Percentiles rank a stretch among this genome's conserved stretches.
These are phyloP conservation scores for Arabidopsis hybrid DNA, from an alignment of 441 rosid species.

Conservation along the genomic window DNA sequence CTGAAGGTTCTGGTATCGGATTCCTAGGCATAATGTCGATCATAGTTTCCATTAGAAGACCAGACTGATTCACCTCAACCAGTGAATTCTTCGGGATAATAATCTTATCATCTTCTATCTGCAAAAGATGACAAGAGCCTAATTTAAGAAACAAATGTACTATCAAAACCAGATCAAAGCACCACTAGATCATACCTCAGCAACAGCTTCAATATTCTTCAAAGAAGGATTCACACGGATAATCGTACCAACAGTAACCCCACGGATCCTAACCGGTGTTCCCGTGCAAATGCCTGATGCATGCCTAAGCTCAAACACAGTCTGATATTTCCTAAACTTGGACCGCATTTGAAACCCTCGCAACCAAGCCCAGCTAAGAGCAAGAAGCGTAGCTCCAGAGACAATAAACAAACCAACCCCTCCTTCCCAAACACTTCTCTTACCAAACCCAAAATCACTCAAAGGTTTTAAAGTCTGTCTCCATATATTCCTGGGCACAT, in stretches of 20 bases:
- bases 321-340: slow-evolving; percentile 81
- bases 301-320: slow-evolving; percentile 80
- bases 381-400: slow-evolving; percentile 82
- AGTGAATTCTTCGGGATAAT: slow-evolving; percentile 85
- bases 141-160: slow-evolving; percentile 7
- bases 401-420: slow-evolving; percentile 95
- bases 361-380: slow-evolving; percentile 91
- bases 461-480: slow-evolving; percentile 77
- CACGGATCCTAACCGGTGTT: slow-evolving; percentile 95
- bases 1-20: slow-evolving; percentile 88
- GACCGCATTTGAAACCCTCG: slow-evolving; percentile 82
- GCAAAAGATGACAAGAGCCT: slow-evolving; percentile 19
- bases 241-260: slow-evolving; percentile 89
- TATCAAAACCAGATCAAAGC: slow-evolving; percentile 17
- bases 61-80: slow-evolving; percentile 96
- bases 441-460: slow-evolving; percentile 91
- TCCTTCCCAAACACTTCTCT: slow-evolving; percentile 95
- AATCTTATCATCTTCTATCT: slow-evolving; percentile 96
- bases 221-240: slow-evolving; percentile 89
- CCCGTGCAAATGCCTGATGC: slow-evolving; percentile 92
- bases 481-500: slow-evolving; percentile 77
- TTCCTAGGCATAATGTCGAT: slow-evolving; percentile 87
- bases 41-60: slow-evolving; percentile 95
- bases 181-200: slow-evolving; percentile 63
- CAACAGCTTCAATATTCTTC: slow-evolving; percentile 86